Evolutionary conservation across 352 stramenopile species (phyloP), one percentile per base, ranked within the genome.

Genomic region (Pythium vanterpoolii): DNA sequence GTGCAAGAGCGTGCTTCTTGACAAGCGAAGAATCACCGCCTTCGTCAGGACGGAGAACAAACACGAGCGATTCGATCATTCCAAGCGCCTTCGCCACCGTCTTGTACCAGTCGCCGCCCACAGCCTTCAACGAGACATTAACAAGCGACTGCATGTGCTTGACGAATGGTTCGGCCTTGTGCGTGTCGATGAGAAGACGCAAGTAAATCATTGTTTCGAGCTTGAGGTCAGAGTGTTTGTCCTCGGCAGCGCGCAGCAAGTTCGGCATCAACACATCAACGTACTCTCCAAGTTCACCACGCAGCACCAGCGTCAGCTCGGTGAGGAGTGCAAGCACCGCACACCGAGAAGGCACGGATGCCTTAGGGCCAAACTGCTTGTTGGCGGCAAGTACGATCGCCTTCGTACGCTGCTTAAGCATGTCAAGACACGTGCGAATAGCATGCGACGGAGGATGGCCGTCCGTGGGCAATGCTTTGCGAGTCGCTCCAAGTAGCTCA

Each of bases 81-180:
- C 88, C 79, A 51, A 99, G 71, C 4, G 95, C 86, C 69, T 98
- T 98, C 21, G 95, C 88, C 28, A 98, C 97, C 5, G 97, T 96
- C 81, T 99, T 99, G 82, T 99, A 99, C 96, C 97, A 99, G 52
- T 99, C 96, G 48, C 97, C 96, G 48, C 90, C 77, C 1, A 97
- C 94, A 46, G 86, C 93, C 30, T 86, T 74, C 16, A 96, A 90
- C 21, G 98, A 81, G 44, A 97, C 76, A 10, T 81, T 73, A 5
- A 98, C 81, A 2, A 99, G 69, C 10, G 83, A 69, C 23, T 71
- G 46, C 40, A 98, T 68, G 51, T 93, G 83, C 34, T 85, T 72
- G 45, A 84, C 79, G 38, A 99, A 89, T 36, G 87, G 66, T 14
- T 72, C 57, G 13, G 87, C 68, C 36, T 88, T 71, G 69, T 99